A percentile compares a stretch with the other conserved stretches of the same genome.
Conservation (phyloP, 176 grass and related monocot species). For the Cocos nucifera region DNA sequence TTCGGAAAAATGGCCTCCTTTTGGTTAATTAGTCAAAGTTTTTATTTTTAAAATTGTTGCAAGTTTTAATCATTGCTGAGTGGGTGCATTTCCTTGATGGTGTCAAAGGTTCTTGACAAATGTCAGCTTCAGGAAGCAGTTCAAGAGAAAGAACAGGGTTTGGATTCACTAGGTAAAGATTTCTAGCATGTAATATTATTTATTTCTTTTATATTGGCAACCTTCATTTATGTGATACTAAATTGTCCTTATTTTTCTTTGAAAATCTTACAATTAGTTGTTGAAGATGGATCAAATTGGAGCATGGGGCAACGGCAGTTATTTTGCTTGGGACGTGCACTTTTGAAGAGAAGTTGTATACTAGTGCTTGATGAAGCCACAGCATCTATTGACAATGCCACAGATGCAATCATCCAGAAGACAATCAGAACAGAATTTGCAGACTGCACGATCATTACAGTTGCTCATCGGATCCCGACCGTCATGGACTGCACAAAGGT, state of each 20-base stretch:
- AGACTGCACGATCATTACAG: constrained; percentile 77
- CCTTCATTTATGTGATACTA: no score
- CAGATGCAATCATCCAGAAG: constrained; percentile 83
- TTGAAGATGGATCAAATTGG: constrained; percentile 88
- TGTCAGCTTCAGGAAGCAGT: constrained; percentile 84
- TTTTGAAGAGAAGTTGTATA: constrained; percentile 57
- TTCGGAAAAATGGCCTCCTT: no score
- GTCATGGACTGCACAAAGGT: constrained; percentile 81
- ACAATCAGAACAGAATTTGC: constrained; percentile 69
- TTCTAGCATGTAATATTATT: neutral
- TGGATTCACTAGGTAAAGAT: constrained; percentile 69
- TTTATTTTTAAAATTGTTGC: no score
- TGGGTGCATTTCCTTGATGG: neutral
- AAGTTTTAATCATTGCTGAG: constrained; percentile 1
- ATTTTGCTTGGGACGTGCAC: constrained; percentile 76
- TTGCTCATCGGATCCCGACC: constrained; percentile 80
- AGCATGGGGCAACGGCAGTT: constrained; percentile 98
- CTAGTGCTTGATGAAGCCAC: constrained; percentile 90
- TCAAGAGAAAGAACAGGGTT: constrained; percentile 61
- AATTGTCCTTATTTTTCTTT: neutral
- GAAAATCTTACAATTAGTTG: constrained; percentile 30
- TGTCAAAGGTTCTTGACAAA: constrained; percentile 67
- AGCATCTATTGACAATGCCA: constrained; percentile 78
- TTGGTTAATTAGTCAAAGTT: no score
- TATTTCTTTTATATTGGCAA: neutral